These are phyloP conservation scores for Lentinus brumalis DNA, from an alignment of 768 basidiomycete species.

Conservation along the genomic window DNA sequence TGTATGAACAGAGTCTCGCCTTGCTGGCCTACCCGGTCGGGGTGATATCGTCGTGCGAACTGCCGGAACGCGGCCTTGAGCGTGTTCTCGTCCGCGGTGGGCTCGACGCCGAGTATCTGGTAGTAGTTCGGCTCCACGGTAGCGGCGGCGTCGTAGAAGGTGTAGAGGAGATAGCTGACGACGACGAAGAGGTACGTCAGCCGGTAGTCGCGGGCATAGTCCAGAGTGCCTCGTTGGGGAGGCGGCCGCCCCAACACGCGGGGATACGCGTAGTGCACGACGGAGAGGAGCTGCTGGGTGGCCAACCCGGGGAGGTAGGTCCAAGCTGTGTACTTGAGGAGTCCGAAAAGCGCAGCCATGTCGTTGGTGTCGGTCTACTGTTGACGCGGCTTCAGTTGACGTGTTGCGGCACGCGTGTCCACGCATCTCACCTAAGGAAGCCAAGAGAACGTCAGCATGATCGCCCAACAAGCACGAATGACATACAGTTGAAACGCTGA, in stretches of 20 bases:
- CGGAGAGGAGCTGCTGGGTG: slow-evolving; percentile 51
- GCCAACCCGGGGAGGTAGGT: slow-evolving; percentile 63
- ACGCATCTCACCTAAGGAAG: no score
- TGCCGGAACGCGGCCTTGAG: slow-evolving; percentile 74
- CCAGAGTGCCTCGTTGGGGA: slow-evolving; percentile 44
- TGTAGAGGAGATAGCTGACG: slow-evolving; percentile 67
- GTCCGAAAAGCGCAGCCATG: neutral
- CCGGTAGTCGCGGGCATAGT: slow-evolving; percentile 61
- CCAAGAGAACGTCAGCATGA: no score
- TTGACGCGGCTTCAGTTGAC: neutral
- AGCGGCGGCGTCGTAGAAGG: slow-evolving; percentile 56
- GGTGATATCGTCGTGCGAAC: slow-evolving; percentile 76
- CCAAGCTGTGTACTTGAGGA: slow-evolving; percentile 50
- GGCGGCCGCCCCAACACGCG: slow-evolving; percentile 37
- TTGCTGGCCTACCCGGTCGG: slow-evolving; percentile 65
- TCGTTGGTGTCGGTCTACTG: neutral
- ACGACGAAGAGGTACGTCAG: slow-evolving; percentile 64
- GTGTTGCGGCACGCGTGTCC: no score
- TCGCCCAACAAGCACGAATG: no score
- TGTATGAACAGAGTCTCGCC: slow-evolving; percentile 70
- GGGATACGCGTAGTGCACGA: slow-evolving; percentile 43
- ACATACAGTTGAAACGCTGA: no score
- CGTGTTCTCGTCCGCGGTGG: slow-evolving; percentile 62
- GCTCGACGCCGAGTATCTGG: slow-evolving; percentile 64
- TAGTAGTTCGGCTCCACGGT: slow-evolving; percentile 75